Evolutionary conservation across 192 early-diverging fungal genomes (phyloP), one percentile per base, ranked within the genome.

Genomic region (Podochytrium sp.): DNA sequence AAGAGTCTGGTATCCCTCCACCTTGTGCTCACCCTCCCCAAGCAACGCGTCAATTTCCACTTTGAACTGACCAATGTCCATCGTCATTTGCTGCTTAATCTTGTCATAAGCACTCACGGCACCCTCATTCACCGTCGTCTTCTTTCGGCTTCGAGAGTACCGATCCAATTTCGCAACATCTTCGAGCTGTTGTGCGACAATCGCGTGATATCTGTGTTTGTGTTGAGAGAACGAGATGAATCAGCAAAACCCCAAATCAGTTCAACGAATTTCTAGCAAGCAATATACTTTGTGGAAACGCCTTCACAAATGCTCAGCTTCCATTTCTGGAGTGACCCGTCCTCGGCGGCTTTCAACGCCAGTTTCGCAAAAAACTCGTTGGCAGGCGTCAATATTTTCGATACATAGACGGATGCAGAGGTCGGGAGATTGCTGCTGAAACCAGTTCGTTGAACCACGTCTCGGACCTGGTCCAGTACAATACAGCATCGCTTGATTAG

Each of bases 381-480:
- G 16, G 66, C 75, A 16, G 75, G 75, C 25, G n/a, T 34, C 18
- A 76, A 12, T n/a, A 76, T 60, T 25, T 58, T 60, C 23, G 20
- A 25, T 10, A 76, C 75, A 70, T 70, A 76, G 4, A 40, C 34
- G 29, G 66, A 70, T 27, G 75, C 55, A 12, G 34, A 18, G 3
- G 60, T 35, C 7, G 75, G 66, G 30, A 59, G 56, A 40, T 71
- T 71, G 34, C 69, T 71, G 40, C 69, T 71, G 49, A 71, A 71
- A 3, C 69, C 43, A 10, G 69, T 71, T 43, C 43, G 35, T 60
- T 71, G 69, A 27, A 71, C 69, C 0, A 71, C 69, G 40, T 60
- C 69, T 34, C 69, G 58, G 41, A 71, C 57, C 60, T 71, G 38
- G 25, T 71, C 69, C 57, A 71, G 60, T 12, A 57, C 69, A 30